Evolutionary conservation across 2,329 filamentous ascomycete genomes (phyloP), one percentile per base, ranked within the genome.

Genomic region (Talaromyces piceae): DNA sequence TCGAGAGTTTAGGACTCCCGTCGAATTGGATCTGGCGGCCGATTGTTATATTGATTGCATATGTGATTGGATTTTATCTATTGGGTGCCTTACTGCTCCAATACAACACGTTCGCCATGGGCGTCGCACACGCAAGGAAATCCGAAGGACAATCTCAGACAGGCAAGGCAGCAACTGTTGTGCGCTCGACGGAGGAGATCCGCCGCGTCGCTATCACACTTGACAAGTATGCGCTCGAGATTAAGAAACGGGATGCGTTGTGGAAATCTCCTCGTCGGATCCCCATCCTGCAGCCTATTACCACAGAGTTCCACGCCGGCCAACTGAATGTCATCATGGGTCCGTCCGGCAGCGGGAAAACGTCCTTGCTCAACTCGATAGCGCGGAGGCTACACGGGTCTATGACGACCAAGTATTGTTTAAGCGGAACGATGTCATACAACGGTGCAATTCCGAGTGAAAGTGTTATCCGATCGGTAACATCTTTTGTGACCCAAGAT

Each of bases 241-340:
- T 90, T 11, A 79, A 84, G 50, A 88, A 87, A 64, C 75, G 78
- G 23, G 74, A 74, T 0, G 53, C 75, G 0, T 67, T 71, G 1
- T 79, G 79, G 7, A 77, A 74, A 58, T 64, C 61, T 1, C 66
- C 61, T 37, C 67, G 58, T 5, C 59, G 55, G 13, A 46, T 74
- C 12, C 59, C 66, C 0, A 89, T 91, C 9, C 69, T 91, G 12
- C 77, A 83, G 50, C 83, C 84, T 0, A 75, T 90, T 11, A 82
- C 77, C 1, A 73, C 84, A 0, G 80, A 78, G 0, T 90, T 91
- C 57, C 75, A 80, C 44, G 79, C 87, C 0, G 85, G 86, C 0
- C 73, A 78, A 12, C 63, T 91, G 12, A 90, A 90, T 56, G 77
- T 89, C 22, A 87, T 91, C 56, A 89, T 90, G 86, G 87, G 87